phyloP scores from a whole-genome alignment of 257 asterid genomes.

The Voacanga thouarsii region DNA sequence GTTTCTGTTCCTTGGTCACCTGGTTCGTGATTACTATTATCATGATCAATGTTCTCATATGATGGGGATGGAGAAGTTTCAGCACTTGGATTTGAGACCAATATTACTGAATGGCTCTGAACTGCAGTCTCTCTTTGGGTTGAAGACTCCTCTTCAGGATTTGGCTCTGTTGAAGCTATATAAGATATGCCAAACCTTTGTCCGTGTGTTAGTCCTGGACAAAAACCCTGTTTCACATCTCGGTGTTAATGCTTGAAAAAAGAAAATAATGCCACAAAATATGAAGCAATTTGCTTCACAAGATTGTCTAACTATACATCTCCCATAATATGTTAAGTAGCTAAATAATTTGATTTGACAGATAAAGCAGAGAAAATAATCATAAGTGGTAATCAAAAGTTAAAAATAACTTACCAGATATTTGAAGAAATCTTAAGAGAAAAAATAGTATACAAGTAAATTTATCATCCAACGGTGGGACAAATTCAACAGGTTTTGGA shows the following conservation, averaged over 20 bases:
- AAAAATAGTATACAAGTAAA: neutral
- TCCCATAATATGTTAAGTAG: neutral
- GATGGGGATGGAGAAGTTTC: constrained; percentile 23
- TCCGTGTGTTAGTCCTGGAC: constrained; percentile 78
- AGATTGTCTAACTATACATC: neutral
- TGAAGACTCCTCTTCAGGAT: constrained; percentile 38
- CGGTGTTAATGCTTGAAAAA: neutral
- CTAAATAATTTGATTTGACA: neutral
- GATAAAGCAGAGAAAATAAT: neutral
- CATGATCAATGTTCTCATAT: constrained; percentile 33
- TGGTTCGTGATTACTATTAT: constrained; percentile 17
- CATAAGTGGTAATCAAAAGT: neutral
- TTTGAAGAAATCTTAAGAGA: neutral
- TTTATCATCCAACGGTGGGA: neutral
- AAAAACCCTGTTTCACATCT: constrained; percentile 62
- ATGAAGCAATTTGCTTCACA: neutral
- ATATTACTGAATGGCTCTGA: constrained; percentile 33
- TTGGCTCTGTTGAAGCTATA: constrained; percentile 32
- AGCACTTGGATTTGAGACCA: constrained; percentile 34
- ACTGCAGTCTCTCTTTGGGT: constrained; percentile 30
- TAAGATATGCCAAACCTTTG: constrained; percentile 83
- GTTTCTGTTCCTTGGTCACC: constrained; percentile 9
- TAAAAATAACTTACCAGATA: neutral
- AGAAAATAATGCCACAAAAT: neutral
- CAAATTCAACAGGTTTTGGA: neutral